Percentiles rank a stretch among this genome's conserved stretches.
phyloP scores from a whole-genome alignment of 2,329 filamentous ascomycete genomes.

The Apiospora hydei region DNA sequence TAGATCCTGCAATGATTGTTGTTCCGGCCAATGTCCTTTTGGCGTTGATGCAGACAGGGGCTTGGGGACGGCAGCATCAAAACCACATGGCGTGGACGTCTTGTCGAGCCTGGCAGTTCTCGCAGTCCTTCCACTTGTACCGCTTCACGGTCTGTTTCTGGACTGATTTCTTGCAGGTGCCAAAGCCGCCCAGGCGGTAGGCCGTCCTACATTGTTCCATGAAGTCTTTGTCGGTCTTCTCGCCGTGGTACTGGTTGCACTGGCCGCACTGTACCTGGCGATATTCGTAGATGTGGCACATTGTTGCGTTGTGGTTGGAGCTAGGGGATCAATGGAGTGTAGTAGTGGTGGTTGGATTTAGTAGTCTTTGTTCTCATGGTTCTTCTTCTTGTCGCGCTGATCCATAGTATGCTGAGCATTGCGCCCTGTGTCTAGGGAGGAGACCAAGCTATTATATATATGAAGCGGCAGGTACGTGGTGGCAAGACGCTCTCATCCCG shows the following conservation, averaged over 20 bases:
- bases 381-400: neutral
- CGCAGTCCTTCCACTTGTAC: constrained; percentile 22
- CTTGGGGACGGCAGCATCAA: neutral
- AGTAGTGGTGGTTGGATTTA: neutral
- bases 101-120: constrained; percentile 7
- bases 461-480: neutral
- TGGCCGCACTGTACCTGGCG: constrained; percentile 25
- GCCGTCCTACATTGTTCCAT: constrained; percentile 13
- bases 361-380: constrained; percentile 17
- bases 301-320: neutral
- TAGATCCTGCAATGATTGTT: neutral
- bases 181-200: constrained; percentile 12
- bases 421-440: neutral
- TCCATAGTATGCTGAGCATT: neutral
- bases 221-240: constrained; percentile 21
- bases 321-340: constrained; percentile 9
- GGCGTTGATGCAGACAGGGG: neutral
- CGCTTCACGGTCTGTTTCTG: constrained; percentile 1
- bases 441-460: constrained; percentile 11
- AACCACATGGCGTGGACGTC: constrained; percentile 23
- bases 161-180: neutral
- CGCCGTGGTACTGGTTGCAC: constrained; percentile 21
- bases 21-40: no score
- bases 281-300: constrained; percentile 25
- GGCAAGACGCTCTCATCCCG: neutral